Evolutionary conservation across 495 filamentous ascomycete genomes (phyloP), one percentile per base, ranked within the genome.

Genomic region (Aspergillus coremiiformis): DNA sequence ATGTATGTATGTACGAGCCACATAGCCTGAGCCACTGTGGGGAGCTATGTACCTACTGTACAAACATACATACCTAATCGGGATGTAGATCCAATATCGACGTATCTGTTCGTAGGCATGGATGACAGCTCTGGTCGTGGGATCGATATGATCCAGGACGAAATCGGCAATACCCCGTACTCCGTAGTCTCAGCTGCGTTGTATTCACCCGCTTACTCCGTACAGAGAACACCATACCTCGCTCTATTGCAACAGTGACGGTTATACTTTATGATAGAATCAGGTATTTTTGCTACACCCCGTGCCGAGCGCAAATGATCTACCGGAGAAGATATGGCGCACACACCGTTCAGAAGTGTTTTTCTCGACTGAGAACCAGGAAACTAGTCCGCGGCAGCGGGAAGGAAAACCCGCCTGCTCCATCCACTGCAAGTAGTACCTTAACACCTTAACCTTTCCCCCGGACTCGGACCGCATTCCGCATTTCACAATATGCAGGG

Each of bases 381-480:
- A 52, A 52, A 29, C 35, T n/a, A 30, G n/a, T 21, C 37, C 17
- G 37, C 1, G 37, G 37, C 26, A 35, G 49, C 24, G 23, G 49
- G 24, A 44, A 30, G 5, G 20, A 37, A 21, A 15, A 44, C 45
- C 49, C 49, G 49, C 32, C 49, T 44, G 41, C 39, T 44, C 43
- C 27, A 52, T 45, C 49, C 27, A 22, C 50, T 52, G 50, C 43
- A 43, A 47, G 50, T 42, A 52, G 50, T 45, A 41, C 19, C 17
- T 41, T 19, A 41, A 52, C 50, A 52, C 42, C 43, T 46, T 52
- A 52, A 44, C 35, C 43, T 44, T 43, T 22, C 44, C 44, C 42
- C 32, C 26, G 44, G 39, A 35, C 47, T 14, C 35, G 33, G 33
- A 45, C 11, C 24, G 12, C 24, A 22, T 39, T 39, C 21, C 47